Evolutionary conservation across 1,284 basidiomycete genomes (phyloP).

Genomic region (Fomitiporia mediterranea): DNA sequence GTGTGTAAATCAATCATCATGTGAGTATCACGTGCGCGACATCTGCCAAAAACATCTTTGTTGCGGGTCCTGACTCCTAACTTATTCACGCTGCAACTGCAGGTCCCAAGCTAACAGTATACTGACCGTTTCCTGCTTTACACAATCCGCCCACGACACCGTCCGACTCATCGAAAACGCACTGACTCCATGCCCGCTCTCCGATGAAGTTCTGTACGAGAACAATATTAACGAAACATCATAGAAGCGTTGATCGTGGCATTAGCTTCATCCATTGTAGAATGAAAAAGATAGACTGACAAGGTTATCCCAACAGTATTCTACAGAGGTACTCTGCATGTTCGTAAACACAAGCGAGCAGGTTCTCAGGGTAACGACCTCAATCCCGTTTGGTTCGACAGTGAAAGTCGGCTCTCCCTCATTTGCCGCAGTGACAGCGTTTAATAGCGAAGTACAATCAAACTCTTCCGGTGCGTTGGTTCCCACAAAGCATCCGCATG

Average conservation of each 20-base stretch:
- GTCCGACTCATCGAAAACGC: neutral
- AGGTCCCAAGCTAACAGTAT: neutral
- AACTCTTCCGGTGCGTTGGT: neutral
- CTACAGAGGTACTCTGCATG: neutral
- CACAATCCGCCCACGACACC: neutral
- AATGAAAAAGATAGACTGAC: neutral
- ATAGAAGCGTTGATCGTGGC: too few relatives aligned
- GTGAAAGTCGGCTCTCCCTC: neutral
- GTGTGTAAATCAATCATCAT: neutral
- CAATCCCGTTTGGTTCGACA: neutral
- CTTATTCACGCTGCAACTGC: neutral
- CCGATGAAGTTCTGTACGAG: neutral
- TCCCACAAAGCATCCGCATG: neutral
- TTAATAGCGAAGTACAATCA: neutral
- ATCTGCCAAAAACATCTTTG: neutral
- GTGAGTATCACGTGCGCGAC: neutral
- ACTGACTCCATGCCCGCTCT: neutral
- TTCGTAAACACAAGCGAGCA: neutral
- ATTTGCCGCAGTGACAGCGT: neutral
- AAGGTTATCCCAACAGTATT: neutral
- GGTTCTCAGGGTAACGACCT: neutral
- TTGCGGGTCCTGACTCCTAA: neutral
- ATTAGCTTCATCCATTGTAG: too few relatives aligned
- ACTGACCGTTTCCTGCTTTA: neutral
- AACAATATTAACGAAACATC: neutral